These are phyloP conservation scores for Coffea eugenioides DNA, from an alignment of 257 asterid genomes.

Conservation along the genomic window DNA sequence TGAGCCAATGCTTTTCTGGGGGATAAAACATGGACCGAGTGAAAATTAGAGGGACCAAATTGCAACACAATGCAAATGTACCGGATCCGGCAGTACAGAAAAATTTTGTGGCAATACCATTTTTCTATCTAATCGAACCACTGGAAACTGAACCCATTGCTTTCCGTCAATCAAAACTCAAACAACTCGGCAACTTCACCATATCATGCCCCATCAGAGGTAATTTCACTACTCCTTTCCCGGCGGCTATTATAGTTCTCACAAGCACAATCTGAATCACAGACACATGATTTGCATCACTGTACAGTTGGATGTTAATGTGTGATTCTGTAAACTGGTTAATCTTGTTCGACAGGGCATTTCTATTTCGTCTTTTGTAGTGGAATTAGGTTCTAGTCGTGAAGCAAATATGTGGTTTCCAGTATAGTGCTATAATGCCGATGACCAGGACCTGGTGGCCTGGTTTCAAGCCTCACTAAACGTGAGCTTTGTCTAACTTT, in stretches of 20 bases:
- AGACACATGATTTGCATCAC: not conserved
- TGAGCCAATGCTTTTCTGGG: not conserved
- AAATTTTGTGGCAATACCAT: not conserved
- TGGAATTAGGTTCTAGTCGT: not conserved
- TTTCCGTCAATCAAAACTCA: not conserved
- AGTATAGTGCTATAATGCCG: too few species aligned
- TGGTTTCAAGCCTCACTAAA: too few species aligned
- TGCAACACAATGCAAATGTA: not conserved
- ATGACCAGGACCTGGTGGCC: too few species aligned
- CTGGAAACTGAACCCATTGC: not conserved
- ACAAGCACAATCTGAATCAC: not conserved
- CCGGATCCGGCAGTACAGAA: not conserved
- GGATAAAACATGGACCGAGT: not conserved
- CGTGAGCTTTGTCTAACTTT: too few species aligned
- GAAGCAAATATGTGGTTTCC: not conserved
- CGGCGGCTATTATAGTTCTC: not conserved
- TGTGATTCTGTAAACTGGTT: too few species aligned
- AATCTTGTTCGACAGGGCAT: not conserved
- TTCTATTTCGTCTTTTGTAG: not conserved
- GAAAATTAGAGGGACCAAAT: not conserved
- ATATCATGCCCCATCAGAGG: not conserved
- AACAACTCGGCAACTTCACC: not conserved
- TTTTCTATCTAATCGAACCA: slow-evolving; percentile 7
- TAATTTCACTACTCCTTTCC: not conserved
- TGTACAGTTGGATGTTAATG: too few species aligned